These are phyloP conservation scores for Simmondsia chinensis DNA, from an alignment of 148 eudicot genomes.

Conservation along the genomic window DNA sequence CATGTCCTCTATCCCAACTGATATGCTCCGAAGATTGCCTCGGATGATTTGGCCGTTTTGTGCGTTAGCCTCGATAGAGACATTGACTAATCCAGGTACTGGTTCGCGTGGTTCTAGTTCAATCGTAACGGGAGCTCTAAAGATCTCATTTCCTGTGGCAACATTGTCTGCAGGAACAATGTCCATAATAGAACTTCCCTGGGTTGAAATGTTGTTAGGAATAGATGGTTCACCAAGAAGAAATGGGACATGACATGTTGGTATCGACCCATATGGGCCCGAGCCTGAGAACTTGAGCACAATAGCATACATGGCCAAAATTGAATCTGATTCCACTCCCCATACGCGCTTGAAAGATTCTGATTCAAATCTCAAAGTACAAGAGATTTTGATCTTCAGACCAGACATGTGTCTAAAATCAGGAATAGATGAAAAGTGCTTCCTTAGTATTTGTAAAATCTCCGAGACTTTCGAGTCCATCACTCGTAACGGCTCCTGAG, in stretches of 20 bases:
- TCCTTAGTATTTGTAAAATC: slow-evolving; percentile 55
- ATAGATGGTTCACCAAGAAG: slow-evolving; percentile 63
- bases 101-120: slow-evolving; percentile 91
- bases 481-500: slow-evolving; percentile 75
- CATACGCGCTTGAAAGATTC: slow-evolving; percentile 47
- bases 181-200: slow-evolving; percentile 37
- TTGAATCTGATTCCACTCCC: slow-evolving; percentile 35
- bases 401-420: slow-evolving; percentile 75
- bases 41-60: slow-evolving; percentile 70
- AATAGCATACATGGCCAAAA: slow-evolving; percentile 73
- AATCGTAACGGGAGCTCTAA: slow-evolving; percentile 42
- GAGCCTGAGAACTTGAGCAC: slow-evolving; percentile 78
- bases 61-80: slow-evolving; percentile 66
- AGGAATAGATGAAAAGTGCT: slow-evolving; percentile 77
- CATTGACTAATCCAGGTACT: slow-evolving; percentile 76
- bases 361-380: slow-evolving; percentile 59
- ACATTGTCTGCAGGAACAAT: slow-evolving; percentile 56
- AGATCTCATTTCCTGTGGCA: slow-evolving; percentile 18
- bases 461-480: slow-evolving; percentile 86
- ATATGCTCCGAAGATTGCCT: slow-evolving; percentile 66
- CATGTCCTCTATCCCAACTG: slow-evolving; percentile 94
- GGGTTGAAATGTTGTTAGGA: slow-evolving; percentile 12
- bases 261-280: slow-evolving; percentile 79
- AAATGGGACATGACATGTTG: slow-evolving; percentile 65
- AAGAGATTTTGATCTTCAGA: slow-evolving; percentile 61